Evolutionary conservation across 2,329 filamentous ascomycete genomes (phyloP), one percentile per base, ranked within the genome.

Genomic region (Arthrinium phaeospermum): DNA sequence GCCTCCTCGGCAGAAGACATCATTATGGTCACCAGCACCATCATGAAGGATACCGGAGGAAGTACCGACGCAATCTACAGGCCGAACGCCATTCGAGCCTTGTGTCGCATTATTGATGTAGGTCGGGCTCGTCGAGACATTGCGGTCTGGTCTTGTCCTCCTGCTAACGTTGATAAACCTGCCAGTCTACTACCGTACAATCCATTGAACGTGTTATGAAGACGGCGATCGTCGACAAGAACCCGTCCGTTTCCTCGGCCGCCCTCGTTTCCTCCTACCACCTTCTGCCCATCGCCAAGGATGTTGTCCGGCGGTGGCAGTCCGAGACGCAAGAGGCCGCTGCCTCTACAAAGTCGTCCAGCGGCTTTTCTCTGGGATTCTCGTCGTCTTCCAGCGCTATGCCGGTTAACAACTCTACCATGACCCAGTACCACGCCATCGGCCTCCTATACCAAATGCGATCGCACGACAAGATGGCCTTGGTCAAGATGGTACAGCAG

Each of bases 401-500:
- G 78, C 90, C 92, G n/a, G 90, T 96, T 75, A 95, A 95, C 85
- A 96, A 95, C 79, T 98, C 96, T 77, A 97, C 94, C 80, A 98
- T 98, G 95, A 93, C 94, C 72, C 96, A 99, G 83, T 99, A 99
- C 83, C 96, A 99, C 83, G 96, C 96, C 75, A 98, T 99, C 85
- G 96, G 96, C 75, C 90, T 99, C 71, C 85, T 99, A 64, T 99
- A 98, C 83, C 96, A 98, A 85, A 98, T 98, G 94, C 93, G 96
- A 80, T 93, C 93, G 79, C 95, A 98, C 82, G 96, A 99, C 83
- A 91, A 96, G 79, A 99, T 99, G 96, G 95, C 96, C 30, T 86
- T 99, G 78, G 96, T 98, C 74, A 99, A 99, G 89, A 98, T 99
- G 96, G 96, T 99, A n/a, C 96, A 99, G 86, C 96, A 99, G 83